Evolutionary conservation across 768 basidiomycete species (phyloP).

Genomic region (Tricholoma hemisulphureum): DNA sequence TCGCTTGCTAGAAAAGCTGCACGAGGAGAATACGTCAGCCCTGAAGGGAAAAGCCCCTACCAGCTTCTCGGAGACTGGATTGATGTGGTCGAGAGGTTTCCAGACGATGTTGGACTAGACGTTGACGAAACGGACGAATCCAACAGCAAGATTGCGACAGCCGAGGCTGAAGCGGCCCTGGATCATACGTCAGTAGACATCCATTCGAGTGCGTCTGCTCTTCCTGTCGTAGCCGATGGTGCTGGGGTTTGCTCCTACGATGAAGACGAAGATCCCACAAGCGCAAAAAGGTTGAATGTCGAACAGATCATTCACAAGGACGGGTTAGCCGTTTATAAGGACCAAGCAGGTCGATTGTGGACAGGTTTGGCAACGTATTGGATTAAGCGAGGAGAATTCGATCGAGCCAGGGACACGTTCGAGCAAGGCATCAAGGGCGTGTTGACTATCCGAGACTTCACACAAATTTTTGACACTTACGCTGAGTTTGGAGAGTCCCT

Average conservation of each 20-base stretch:
- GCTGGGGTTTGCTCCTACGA: slow-evolving; percentile 53
- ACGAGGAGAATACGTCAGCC: slow-evolving; percentile 77
- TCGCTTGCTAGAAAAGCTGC: slow-evolving; percentile 81
- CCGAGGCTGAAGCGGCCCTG: slow-evolving; percentile 37
- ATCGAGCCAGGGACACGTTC: slow-evolving; percentile 83
- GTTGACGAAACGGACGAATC: slow-evolving; percentile 68
- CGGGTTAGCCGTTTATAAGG: slow-evolving; percentile 87
- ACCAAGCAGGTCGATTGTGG: slow-evolving; percentile 96
- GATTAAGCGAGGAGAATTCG: slow-evolving; percentile 97
- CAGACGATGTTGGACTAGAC: slow-evolving; percentile 91
- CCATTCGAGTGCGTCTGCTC: slow-evolving; percentile 66
- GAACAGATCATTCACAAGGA: slow-evolving; percentile 83
- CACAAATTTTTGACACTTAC: slow-evolving; percentile 96
- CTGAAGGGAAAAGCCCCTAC: slow-evolving; percentile 94
- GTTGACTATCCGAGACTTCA: slow-evolving; percentile 93
- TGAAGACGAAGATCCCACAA: slow-evolving; percentile 81
- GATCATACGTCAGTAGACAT: slow-evolving; percentile 54
- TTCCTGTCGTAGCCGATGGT: slow-evolving; percentile 49
- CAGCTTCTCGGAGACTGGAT: slow-evolving; percentile 92
- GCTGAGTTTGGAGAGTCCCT: slow-evolving; percentile 91
- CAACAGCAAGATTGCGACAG: slow-evolving; percentile 47
- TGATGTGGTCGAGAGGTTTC: slow-evolving; percentile 83
- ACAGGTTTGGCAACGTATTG: slow-evolving; percentile 96
- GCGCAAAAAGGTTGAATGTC: slow-evolving; percentile 72
- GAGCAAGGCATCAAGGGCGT: slow-evolving; percentile 83